A percentile compares a stretch with the other conserved stretches of the same genome.
These are phyloP conservation scores for Fusarium sterilihyphosum DNA, from an alignment of 2,329 filamentous ascomycete species.

Conservation along the genomic window DNA sequence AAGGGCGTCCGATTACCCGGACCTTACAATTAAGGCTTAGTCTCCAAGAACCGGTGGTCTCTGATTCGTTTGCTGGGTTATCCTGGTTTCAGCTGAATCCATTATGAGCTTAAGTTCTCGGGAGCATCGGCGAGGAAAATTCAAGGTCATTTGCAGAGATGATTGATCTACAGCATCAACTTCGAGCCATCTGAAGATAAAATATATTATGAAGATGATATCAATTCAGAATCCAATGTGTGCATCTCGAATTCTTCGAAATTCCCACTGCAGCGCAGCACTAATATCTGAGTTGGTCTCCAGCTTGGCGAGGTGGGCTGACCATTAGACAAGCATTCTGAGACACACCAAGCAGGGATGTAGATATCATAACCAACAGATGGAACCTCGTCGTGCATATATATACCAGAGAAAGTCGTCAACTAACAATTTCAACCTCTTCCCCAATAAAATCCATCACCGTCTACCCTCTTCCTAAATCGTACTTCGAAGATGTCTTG, in stretches of 20 bases:
- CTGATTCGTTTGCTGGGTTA: not conserved
- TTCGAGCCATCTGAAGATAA: rapidly evolving
- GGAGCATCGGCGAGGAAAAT: too few species aligned
- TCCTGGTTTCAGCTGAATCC: not conserved
- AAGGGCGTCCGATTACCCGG: too few species aligned
- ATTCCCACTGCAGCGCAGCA: too few species aligned
- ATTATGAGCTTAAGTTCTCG: too few species aligned
- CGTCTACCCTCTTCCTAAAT: not conserved
- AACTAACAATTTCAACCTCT: rapidly evolving
- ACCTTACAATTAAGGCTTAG: not conserved
- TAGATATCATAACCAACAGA: too few species aligned
- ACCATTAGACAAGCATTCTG: too few species aligned
- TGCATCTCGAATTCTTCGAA: rapidly evolving
- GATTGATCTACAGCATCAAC: rapidly evolving
- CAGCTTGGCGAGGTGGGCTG: not conserved
- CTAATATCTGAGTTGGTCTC: too few species aligned
- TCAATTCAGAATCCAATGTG: too few species aligned
- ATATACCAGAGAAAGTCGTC: too few species aligned
- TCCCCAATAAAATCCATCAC: too few species aligned
- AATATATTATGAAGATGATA: rapidly evolving
- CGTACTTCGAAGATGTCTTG: not conserved
- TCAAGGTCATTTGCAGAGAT: not conserved
- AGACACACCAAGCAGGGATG: too few species aligned
- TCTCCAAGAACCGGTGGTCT: rapidly evolving
- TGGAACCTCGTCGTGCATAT: too few species aligned